phyloP scores from a whole-genome alignment of 2,329 filamentous ascomycete species.

The Xylaria sp. region DNA sequence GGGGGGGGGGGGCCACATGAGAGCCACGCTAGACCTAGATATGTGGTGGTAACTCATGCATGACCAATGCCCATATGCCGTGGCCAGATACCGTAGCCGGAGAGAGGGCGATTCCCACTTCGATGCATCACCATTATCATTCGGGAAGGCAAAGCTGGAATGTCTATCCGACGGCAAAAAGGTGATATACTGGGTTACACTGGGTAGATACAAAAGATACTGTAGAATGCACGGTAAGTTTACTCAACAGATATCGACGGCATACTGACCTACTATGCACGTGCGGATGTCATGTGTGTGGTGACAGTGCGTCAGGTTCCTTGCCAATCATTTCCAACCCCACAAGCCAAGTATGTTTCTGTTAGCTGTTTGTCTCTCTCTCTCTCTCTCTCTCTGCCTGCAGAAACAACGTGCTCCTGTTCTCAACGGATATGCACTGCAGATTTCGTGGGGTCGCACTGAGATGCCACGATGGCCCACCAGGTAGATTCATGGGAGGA shows the following conservation, averaged over 20 bases:
- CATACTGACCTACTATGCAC: slow-evolving; percentile 1
- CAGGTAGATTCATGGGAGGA: slow-evolving; percentile 4
- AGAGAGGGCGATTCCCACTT: slow-evolving; percentile 20
- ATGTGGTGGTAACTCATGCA: slow-evolving; percentile 25
- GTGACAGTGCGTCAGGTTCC: slow-evolving; percentile 16
- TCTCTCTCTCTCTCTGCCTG: slow-evolving; percentile 4
- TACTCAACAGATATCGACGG: not conserved
- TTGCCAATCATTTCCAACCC: not conserved
- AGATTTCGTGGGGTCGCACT: slow-evolving; percentile 22
- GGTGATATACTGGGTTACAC: not conserved
- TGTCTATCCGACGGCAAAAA: not conserved
- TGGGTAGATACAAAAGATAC: not conserved
- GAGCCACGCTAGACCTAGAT: not conserved
- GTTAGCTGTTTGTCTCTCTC: no score
- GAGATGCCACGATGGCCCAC: slow-evolving; percentile 21
- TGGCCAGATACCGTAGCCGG: slow-evolving; percentile 19
- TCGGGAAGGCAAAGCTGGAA: not conserved
- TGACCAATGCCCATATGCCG: slow-evolving; percentile 25
- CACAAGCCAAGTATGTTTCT: not conserved
- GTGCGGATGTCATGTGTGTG: slow-evolving; percentile 11
- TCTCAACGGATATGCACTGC: slow-evolving; percentile 16
- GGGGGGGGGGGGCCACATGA: slow-evolving; percentile 6
- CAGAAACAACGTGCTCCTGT: slow-evolving; percentile 28
- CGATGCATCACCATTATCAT: slow-evolving; percentile 15
- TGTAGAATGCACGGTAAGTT: no score